Conservation (phyloP, 108 stramenopile genomes). For the Conticribra weissflogii region DNA sequence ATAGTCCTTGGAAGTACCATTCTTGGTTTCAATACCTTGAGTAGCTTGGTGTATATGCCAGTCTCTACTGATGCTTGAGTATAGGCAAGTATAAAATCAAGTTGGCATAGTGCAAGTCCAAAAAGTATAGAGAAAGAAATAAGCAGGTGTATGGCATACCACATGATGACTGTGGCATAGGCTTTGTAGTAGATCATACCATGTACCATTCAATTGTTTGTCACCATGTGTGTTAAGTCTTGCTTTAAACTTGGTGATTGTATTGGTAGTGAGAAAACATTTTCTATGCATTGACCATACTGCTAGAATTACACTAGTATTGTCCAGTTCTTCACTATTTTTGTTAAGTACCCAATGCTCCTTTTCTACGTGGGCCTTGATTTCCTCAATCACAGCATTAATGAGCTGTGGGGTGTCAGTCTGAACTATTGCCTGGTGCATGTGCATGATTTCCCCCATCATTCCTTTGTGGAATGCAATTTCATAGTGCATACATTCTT, state of each 20-base stretch:
- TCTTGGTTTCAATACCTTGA: no score
- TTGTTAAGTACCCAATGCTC: not conserved
- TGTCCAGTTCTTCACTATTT: not conserved
- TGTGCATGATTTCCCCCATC: no score
- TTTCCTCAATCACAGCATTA: not conserved
- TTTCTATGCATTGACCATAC: conserved; percentile 64
- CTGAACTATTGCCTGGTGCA: no score
- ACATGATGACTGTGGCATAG: conserved; percentile 39
- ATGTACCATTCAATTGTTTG: conserved; percentile 26
- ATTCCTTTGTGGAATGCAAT: not conserved
- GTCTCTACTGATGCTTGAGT: no score
- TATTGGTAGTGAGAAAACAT: conserved; percentile 40
- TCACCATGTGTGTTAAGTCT: no score
- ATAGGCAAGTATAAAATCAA: no score
- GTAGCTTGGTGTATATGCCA: no score
- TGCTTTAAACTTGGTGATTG: no score
- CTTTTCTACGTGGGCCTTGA: no score
- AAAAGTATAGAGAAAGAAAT: not conserved
- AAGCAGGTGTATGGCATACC: conserved; percentile 9
- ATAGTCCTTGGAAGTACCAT: no score
- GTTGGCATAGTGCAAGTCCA: no score
- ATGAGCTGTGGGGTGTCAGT: no score
- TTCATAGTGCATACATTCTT: not conserved
- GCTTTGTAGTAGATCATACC: conserved; percentile 8
- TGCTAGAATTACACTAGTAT: conserved; percentile 35